Conservation (phyloP, 1,139 yeast species). For the Geotrichum klebahnii region DNA sequence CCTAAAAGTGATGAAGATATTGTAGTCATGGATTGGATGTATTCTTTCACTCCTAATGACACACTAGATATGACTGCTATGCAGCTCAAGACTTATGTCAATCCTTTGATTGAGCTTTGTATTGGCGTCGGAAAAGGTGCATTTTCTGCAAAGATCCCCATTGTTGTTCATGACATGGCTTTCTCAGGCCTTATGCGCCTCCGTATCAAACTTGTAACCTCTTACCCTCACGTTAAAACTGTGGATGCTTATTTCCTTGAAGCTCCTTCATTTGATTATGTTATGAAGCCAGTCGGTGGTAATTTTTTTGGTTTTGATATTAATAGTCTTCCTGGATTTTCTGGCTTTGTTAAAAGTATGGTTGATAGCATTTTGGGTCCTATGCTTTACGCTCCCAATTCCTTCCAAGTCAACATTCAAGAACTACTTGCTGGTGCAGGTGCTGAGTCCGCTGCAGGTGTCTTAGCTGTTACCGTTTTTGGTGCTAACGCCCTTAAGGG, state of each 20-base stretch:
- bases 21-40: conserved; percentile 92
- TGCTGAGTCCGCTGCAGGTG: conserved; percentile 78
- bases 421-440: conserved; percentile 85
- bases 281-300: conserved; percentile 70
- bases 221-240: conserved; percentile 90
- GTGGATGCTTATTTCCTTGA: conserved; percentile 78
- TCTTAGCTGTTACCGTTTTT: conserved; percentile 63
- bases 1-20: conserved; percentile 84
- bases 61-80: conserved; percentile 75
- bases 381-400: conserved; percentile 78
- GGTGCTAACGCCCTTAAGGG: conserved; percentile 67
- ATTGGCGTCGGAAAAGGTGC: conserved; percentile 44
- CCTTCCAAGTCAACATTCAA: conserved; percentile 87
- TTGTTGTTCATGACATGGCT: conserved; percentile 47
- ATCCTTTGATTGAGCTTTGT: conserved; percentile 57
- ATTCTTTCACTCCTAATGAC: conserved; percentile 88
- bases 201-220: conserved; percentile 80
- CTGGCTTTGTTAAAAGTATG: conserved; percentile 77
- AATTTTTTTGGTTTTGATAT: conserved; percentile 81
- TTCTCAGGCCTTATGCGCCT: conserved; percentile 70
- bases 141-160: conserved; percentile 41
- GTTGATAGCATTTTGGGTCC: conserved; percentile 83
- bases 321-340: conserved; percentile 78
- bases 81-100: conserved; percentile 76
- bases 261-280: conserved; percentile 83